Evolutionary conservation across 805 yeast species (phyloP).

Genomic region (Candida argentea): DNA sequence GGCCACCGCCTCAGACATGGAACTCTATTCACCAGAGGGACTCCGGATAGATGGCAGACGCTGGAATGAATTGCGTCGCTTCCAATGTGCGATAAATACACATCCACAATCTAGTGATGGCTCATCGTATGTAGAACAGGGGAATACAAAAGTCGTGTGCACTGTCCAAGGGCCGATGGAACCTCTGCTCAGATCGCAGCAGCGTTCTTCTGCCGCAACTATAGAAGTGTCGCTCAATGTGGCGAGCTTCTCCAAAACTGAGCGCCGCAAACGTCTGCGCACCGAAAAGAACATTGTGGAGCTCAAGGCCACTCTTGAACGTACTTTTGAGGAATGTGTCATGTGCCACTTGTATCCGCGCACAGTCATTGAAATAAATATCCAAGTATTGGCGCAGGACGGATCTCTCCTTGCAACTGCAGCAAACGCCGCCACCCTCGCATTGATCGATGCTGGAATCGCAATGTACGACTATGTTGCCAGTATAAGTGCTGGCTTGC

Average conservation of each 20-base stretch:
- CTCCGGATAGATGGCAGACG: constrained; percentile 88
- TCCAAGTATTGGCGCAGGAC: constrained; percentile 79
- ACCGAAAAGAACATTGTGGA: constrained; percentile 66
- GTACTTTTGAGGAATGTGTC: constrained; percentile 67
- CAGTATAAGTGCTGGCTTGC: constrained; percentile 69
- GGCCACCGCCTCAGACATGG: no score
- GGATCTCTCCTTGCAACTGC: constrained; percentile 80
- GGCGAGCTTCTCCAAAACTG: constrained; percentile 74
- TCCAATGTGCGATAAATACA: constrained; percentile 74
- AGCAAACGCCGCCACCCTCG: constrained; percentile 79
- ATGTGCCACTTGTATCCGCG: constrained; percentile 70
- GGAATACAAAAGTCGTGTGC: constrained; percentile 81
- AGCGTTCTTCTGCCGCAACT: constrained; percentile 41
- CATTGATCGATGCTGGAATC: constrained; percentile 89
- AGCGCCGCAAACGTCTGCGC: constrained; percentile 57
- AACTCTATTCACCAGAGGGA: constrained; percentile 93
- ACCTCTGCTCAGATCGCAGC: constrained; percentile 48
- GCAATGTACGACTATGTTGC: constrained; percentile 87
- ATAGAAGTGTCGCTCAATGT: constrained; percentile 57
- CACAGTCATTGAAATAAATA: constrained; percentile 63
- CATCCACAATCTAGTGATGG: constrained; percentile 88
- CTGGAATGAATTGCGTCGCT: constrained; percentile 84
- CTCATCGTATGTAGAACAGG: constrained; percentile 85
- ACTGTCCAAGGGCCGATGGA: constrained; percentile 87
- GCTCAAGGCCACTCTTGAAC: constrained; percentile 52